Evolutionary conservation across 1,284 basidiomycete species (phyloP).

Genomic region (Cutaneotrichosporon cavernicola): DNA sequence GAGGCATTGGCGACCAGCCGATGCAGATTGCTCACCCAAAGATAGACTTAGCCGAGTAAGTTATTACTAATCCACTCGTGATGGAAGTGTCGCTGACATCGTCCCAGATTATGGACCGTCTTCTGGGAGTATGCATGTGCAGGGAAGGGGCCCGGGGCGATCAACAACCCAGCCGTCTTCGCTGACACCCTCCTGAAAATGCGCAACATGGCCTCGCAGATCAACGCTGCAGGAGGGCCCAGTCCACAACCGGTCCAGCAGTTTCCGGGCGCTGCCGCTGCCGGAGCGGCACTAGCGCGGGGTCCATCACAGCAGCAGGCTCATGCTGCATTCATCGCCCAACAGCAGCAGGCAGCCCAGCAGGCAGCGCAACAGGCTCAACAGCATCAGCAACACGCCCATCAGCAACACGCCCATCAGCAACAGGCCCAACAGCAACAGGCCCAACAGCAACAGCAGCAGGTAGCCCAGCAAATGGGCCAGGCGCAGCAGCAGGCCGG

Average conservation of each 20-base stretch:
- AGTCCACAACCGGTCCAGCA: slow-evolving; percentile 20
- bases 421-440: slow-evolving; percentile 16
- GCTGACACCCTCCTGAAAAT: slow-evolving; percentile 42
- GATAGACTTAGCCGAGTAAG: slow-evolving; percentile 53
- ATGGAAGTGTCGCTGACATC: slow-evolving; percentile 9
- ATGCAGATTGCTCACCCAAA: slow-evolving; percentile 52
- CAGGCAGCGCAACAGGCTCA: slow-evolving; percentile 27
- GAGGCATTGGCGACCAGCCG: slow-evolving; percentile 42
- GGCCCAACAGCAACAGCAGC: slow-evolving; percentile 15
- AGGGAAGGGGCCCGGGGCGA: slow-evolving; percentile 47
- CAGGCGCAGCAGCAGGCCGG: slow-evolving; percentile 22
- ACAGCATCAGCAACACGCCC: slow-evolving; percentile 9
- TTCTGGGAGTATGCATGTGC: slow-evolving; percentile 54
- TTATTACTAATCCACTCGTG: background rate
- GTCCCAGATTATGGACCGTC: slow-evolving; percentile 51
- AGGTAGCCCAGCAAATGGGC: slow-evolving; percentile 21
- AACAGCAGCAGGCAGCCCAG: slow-evolving; percentile 26
- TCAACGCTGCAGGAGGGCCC: slow-evolving; percentile 15
- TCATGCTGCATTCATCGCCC: slow-evolving; percentile 2
- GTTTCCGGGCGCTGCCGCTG: slow-evolving; percentile 17
- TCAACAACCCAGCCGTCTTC: slow-evolving; percentile 45
- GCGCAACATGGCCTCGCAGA: slow-evolving; percentile 23
- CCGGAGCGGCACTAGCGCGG: slow-evolving; percentile 20
- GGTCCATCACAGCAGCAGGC: slow-evolving; percentile 8
- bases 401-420: slow-evolving; percentile 8